phyloP scores from a whole-genome alignment of 2,329 filamentous ascomycete genomes.

The Alternaria arborescens region DNA sequence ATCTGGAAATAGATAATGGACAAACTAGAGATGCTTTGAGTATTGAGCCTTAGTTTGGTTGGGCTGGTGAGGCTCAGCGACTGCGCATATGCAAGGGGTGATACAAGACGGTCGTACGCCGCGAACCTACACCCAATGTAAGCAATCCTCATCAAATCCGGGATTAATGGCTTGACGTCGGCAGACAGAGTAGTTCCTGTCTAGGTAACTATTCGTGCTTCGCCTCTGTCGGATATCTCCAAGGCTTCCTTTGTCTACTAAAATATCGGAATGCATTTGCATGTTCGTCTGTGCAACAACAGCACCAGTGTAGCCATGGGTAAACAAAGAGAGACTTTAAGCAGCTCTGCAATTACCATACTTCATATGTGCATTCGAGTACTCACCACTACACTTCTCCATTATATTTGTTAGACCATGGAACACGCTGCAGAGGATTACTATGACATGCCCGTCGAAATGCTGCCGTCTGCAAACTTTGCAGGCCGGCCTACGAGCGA shows the following conservation, averaged over 20 bases:
- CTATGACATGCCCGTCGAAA: conserved; percentile 32
- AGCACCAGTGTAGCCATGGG: conserved; percentile 5
- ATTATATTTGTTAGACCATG: conserved; percentile 9
- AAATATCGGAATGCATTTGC: conserved; percentile 2
- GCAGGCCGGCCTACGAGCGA: conserved; percentile 34
- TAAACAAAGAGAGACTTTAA: conserved; percentile 10
- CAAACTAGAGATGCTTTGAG: not conserved
- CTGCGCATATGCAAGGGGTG: conserved; percentile 16
- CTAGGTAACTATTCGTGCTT: conserved; percentile 2
- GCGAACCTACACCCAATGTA: not conserved
- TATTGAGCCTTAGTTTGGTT: conserved; percentile 2
- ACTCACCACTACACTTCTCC: not conserved
- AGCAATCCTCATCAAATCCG: not conserved
- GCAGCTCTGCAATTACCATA: not conserved
- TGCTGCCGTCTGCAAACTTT: conserved; percentile 36
- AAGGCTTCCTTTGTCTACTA: conserved; percentile 13
- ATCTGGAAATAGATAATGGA: conserved; percentile 1
- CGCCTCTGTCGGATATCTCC: conserved; percentile 1
- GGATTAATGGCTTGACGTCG: not conserved
- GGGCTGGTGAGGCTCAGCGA: conserved; percentile 9
- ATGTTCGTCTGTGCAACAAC: conserved; percentile 9
- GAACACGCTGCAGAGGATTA: conserved; percentile 25
- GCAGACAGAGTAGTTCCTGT: not conserved
- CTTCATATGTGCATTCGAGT: not conserved
- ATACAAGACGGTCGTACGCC: not conserved